Conservation (phyloP, 306 rosid species). For the barrel medic (Medicago truncatula) region DNA sequence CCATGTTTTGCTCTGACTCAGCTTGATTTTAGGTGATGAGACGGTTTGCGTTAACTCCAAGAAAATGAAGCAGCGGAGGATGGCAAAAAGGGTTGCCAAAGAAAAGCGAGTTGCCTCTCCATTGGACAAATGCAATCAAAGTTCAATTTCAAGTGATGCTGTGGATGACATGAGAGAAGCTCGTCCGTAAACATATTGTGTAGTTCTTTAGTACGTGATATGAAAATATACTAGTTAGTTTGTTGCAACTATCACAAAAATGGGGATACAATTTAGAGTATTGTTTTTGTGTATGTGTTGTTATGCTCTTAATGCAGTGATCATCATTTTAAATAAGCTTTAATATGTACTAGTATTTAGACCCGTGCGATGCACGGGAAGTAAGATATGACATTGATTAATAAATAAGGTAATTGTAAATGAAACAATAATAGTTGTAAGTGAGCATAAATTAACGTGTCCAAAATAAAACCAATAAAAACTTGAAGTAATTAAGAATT, state of each 20-base stretch:
- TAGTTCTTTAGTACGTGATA: neutral
- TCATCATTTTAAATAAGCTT: neutral
- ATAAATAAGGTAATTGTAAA: too few relatives aligned
- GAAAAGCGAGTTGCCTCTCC: constrained; percentile 31
- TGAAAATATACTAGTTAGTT: neutral
- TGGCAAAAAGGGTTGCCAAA: constrained; percentile 58
- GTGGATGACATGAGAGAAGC: constrained; percentile 15
- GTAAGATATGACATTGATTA: too few relatives aligned
- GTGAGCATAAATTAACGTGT: too few relatives aligned
- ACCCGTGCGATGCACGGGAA: too few relatives aligned
- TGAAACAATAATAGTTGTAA: too few relatives aligned
- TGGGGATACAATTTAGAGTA: neutral
- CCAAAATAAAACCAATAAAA: too few relatives aligned
- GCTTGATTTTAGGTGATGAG: constrained; percentile 47
- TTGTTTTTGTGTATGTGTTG: neutral
- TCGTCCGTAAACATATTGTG: neutral
- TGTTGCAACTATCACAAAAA: neutral
- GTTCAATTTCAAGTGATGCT: constrained; percentile 23
- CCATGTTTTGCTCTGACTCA: neutral
- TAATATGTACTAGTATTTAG: too few relatives aligned
- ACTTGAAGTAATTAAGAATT: too few relatives aligned
- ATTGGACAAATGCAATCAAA: constrained; percentile 30
- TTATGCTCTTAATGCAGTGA: neutral
- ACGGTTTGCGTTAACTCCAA: constrained; percentile 14
- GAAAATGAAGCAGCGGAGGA: constrained; percentile 64